Percentiles rank a stretch among this genome's conserved stretches.
These are phyloP conservation scores for Malassezia vespertilionis DNA, from an alignment of 1,284 basidiomycete species.

Conservation along the genomic window DNA sequence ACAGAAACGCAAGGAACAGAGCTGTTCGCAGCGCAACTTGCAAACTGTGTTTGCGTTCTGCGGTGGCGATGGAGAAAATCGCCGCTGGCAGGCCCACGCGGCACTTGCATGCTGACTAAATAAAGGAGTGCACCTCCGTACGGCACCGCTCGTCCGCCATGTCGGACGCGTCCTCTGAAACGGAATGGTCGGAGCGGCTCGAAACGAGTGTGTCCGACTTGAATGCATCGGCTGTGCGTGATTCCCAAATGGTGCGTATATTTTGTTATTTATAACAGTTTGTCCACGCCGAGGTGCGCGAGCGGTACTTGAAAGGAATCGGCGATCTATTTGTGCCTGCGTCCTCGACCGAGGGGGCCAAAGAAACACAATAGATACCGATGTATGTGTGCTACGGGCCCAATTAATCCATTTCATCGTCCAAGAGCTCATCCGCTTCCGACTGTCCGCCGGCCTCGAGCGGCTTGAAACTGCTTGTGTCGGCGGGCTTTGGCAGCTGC, in stretches of 20 bases:
- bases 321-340: not conserved
- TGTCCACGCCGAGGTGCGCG: not conserved
- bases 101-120: slow-evolving; percentile 8
- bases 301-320: not conserved
- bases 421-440: slow-evolving; percentile 15
- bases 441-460: not conserved
- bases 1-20: not conserved
- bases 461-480: not conserved
- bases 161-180: not conserved
- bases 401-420: slow-evolving; percentile 17
- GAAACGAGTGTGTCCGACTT: not conserved
- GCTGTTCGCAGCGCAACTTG: too few species aligned
- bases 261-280: not conserved
- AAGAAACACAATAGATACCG: not conserved
- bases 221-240: not conserved
- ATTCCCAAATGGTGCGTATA: not conserved
- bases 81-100: not conserved
- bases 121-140: not conserved
- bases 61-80: slow-evolving; percentile 14
- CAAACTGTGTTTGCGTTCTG: too few species aligned
- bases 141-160: not conserved
- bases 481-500: slow-evolving; percentile 9
- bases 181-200: not conserved
- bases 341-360: too few species aligned
- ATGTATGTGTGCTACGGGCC: not conserved